Evolutionary conservation across 176 grass and related monocot species (phyloP), one percentile per base, ranked within the genome.

Genomic region (Aegilops longissima): DNA sequence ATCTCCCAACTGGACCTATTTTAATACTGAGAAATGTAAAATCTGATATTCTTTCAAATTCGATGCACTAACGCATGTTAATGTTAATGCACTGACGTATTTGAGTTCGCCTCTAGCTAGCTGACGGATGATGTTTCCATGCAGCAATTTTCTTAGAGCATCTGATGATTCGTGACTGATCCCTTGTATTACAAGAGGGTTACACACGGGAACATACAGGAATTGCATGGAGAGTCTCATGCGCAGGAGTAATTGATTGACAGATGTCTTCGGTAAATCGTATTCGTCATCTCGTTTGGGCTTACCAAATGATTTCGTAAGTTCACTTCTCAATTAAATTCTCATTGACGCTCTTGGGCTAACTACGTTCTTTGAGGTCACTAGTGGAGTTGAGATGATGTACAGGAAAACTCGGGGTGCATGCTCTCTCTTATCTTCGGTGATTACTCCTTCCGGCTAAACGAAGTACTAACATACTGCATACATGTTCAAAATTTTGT

Each of bases 231-330:
- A 33, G 30, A 9, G 66, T 20, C 73, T 56, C 71, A 76, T 76
- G 49, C 74, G 36, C 80, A 45, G 34, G 75, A 36, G 74, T 71
- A 76, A 80, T 36, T 21, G 21, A 70, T 31, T 87, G 40, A 34
- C 5, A 34, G 16, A 58, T 31, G 10, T 77, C 59, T 39, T 24
- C 66, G 36, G 68, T 73, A 83, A 58, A 30, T 38, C 30, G 40
- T 42, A 23, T 83, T 83, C 40, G 18, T 52, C 31, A 12, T 59
- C 68, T 38, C 5, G 36, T 14, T 25, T 14, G 18, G 18, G 47
- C 70, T 74, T 64, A 76, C 35, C 35, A 76, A 31, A 84, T 35
- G 2, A 2, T 47, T 24, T 76, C 3, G 34, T 54, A 29, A 21
- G 13, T 68, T 67, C 27, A 79, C 2, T 38, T 68, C 4, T 42